These are phyloP conservation scores for Salix brachista DNA, from an alignment of 345 rosid genomes.

Conservation along the genomic window DNA sequence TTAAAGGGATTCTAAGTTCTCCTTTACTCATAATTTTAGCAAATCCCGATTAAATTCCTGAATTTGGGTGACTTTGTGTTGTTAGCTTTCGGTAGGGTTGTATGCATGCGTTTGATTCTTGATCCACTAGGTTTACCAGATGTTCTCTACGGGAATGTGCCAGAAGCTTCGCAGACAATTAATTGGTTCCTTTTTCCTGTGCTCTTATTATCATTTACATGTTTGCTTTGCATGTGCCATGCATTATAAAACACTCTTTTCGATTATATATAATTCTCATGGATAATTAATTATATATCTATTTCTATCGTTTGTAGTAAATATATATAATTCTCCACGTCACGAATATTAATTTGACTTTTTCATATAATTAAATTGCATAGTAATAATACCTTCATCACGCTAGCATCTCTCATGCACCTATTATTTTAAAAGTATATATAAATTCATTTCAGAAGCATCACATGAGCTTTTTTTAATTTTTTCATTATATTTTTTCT, in stretches of 20 bases:
- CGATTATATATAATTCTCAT: background rate
- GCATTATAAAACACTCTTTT: background rate
- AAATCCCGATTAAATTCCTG: background rate
- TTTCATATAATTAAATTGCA: background rate
- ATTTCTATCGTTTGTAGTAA: background rate
- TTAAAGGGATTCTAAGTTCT: constrained; percentile 4
- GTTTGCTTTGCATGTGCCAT: background rate
- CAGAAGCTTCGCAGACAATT: background rate
- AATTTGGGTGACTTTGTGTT: background rate
- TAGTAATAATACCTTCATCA: no score
- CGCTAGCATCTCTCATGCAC: no score
- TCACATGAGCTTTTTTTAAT: no score
- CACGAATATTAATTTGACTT: background rate
- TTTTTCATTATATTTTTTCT: no score
- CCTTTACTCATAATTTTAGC: background rate
- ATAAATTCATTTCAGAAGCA: no score
- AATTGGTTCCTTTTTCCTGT: background rate
- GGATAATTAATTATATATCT: background rate
- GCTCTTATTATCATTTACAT: background rate
- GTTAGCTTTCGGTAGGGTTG: constrained; percentile 23
- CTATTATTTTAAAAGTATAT: no score
- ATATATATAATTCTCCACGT: background rate
- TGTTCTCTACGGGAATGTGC: background rate
- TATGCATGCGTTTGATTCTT: background rate
- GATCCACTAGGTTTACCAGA: background rate